Evolutionary conservation across 1,139 yeast species (phyloP), one percentile per base, ranked within the genome.

Genomic region (Debaryomyces singareniensis): DNA sequence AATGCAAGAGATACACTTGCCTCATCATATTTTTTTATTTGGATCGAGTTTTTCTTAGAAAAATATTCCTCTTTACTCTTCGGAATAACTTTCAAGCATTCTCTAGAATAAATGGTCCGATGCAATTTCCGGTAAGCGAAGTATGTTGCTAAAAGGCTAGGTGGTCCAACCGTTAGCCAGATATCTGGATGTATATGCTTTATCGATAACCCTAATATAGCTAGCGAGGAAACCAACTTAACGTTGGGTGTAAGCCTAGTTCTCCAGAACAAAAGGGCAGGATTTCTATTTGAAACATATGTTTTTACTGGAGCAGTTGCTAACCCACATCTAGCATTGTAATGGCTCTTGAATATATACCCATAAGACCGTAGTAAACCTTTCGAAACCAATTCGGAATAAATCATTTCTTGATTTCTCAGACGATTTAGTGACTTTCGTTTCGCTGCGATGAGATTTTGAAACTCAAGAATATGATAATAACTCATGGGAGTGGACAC

Each of bases 401-500:
- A n/a, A n/a, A n/a, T n/a, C n/a, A n/a, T n/a, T n/a, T n/a, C n/a
- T n/a, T n/a, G n/a, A n/a, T n/a, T n/a, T n/a, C n/a, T n/a, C n/a
- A n/a, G n/a, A n/a, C n/a, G n/a, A n/a, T n/a, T n/a, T n/a, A n/a
- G n/a, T n/a, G n/a, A n/a, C n/a, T n/a, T n/a, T n/a, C n/a, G n/a
- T n/a, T n/a, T n/a, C n/a, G n/a, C n/a, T n/a, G n/a, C n/a, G n/a
- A n/a, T n/a, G n/a, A n/a, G n/a, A n/a, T n/a, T n/a, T n/a, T n/a
- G n/a, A n/a, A n/a, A n/a, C n/a, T n/a, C n/a, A n/a, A n/a, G n/a
- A n/a, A n/a, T n/a, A n/a, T n/a, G n/a, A n/a, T n/a, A n/a, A n/a
- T n/a, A n/a, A n/a, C n/a, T n/a, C n/a, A n/a, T n/a, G 31, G 39
- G 36, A 35, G 86, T 93, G 27, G 93, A 83, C 40, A 56, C 72